These are phyloP conservation scores for Komagataella pseudopastoris DNA, from an alignment of 805 yeast species.

Conservation along the genomic window DNA sequence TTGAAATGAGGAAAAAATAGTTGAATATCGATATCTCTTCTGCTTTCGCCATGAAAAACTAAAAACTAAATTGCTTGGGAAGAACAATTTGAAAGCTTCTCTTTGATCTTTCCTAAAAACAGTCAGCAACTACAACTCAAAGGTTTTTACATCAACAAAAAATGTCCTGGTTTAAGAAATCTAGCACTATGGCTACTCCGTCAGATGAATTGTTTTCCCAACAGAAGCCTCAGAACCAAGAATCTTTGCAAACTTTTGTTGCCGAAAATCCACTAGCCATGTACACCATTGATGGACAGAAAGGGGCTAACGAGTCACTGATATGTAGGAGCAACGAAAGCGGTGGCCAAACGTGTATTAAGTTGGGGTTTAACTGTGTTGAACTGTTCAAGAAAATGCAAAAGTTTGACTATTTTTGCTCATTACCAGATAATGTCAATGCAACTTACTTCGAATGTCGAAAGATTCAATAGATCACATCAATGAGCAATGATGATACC, in stretches of 20 bases:
- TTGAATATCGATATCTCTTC: background rate
- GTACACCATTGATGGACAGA: slow-evolving; percentile 2
- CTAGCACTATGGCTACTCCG: slow-evolving; percentile 17
- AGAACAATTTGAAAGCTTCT: background rate
- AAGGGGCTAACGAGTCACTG: slow-evolving; percentile 15
- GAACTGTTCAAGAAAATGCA: slow-evolving; percentile 32
- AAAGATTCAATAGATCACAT: slow-evolving; percentile 12
- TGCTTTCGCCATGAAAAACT: background rate
- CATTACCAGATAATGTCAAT: slow-evolving; percentile 26
- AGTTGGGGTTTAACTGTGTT: slow-evolving; percentile 20
- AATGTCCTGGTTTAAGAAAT: slow-evolving; percentile 15
- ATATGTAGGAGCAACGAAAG: slow-evolving; percentile 24
- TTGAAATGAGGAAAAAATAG: background rate
- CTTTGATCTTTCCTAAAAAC: background rate
- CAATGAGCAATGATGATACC: background rate
- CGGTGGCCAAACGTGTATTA: slow-evolving; percentile 30
- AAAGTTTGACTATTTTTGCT: slow-evolving; percentile 27
- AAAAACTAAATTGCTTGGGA: background rate
- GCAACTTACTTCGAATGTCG: slow-evolving; percentile 34
- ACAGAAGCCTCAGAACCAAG: slow-evolving; percentile 6
- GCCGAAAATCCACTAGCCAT: slow-evolving; percentile 1
- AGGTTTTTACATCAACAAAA: slow-evolving; percentile 6
- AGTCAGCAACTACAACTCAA: background rate
- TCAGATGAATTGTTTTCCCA: slow-evolving; percentile 24
- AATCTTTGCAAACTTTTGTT: background rate